Base-by-base conservation (phyloP, 176 grass and related monocot species). In the Oryza meridionalis region DNA sequence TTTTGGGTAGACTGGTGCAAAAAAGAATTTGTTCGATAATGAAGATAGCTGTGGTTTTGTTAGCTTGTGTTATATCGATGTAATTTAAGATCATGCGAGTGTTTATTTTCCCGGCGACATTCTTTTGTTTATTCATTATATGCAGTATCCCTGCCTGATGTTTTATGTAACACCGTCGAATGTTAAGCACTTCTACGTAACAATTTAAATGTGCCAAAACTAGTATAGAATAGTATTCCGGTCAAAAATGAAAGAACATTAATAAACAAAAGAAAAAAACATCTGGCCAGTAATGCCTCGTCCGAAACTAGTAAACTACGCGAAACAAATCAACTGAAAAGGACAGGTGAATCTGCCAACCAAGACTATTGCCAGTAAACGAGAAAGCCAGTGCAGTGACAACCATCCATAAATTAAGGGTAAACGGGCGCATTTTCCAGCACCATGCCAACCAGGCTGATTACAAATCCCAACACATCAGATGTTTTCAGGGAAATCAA, bases 401-500 rank as follows among this genome's bases (percentile, higher is more conserved):
- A 72, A 82, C 78, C 76, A 78, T 65, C 51, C 62, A 70, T 73
- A 58, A 84, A 59, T 84, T 67, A 73, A 62, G n/a, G 55, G 43
- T 72, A 67, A 86, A 81, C 14, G 35, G 58, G 73, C 11, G 15
- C 25, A 77, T 85, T 75, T 73, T 74, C 68, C 72, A 85, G 71
- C 77, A 81, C 49, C 49, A 81, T 51, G 70, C 77, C 78, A 61
- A 86, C 73, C 59, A 58, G 21, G 38, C 37, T 75, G 71, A 83
- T 84, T 74, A 83, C 84, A 78, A 86, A 86, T 61, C 79, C 43
- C 73, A 67, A 86, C 67, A 86, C 67, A 81, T 78, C 67, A 73
- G 53, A 9, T 58, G 58, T 81, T 84, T 88, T 78, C 78, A 67
- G 70, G 79, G 61, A 75, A 66, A 70, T 74, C 70, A 92, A 89